phyloP scores from a whole-genome alignment of 805 yeast genomes.

The Saccharomycopsis guyanensis region DNA sequence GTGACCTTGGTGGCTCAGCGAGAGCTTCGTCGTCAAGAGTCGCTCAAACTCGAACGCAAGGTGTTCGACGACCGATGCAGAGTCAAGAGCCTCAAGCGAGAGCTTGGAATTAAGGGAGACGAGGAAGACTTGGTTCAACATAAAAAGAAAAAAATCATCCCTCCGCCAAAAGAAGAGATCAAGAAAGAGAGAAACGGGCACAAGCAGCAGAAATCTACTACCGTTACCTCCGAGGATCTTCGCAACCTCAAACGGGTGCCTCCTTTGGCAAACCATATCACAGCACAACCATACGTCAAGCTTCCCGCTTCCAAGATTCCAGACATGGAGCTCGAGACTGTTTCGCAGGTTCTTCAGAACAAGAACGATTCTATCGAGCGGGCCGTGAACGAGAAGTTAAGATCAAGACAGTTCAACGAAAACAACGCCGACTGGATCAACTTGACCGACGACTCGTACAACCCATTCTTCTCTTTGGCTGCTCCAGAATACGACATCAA shows the following conservation, averaged over 20 bases:
- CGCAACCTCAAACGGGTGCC: constrained; percentile 25
- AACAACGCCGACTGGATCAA: constrained; percentile 74
- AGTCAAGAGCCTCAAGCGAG: constrained; percentile 68
- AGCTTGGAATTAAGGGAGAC: constrained; percentile 69
- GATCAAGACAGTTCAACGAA: constrained; percentile 50
- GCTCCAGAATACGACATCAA: constrained; percentile 40
- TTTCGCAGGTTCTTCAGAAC: constrained; percentile 62
- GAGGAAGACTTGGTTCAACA: constrained; percentile 77
- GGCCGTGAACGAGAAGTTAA: constrained; percentile 81
- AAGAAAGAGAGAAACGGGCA: constrained; percentile 18
- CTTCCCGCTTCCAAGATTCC: constrained; percentile 89
- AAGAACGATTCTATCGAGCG: constrained; percentile 71
- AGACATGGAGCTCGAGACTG: constrained; percentile 81
- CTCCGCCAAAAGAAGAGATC: constrained; percentile 14
- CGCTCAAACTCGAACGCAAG: constrained; percentile 52
- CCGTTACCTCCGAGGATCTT: constrained; percentile 22
- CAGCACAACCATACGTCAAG: constrained; percentile 69
- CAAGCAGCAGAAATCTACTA: constrained; percentile 6
- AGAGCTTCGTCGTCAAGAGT: constrained; percentile 55
- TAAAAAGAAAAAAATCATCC: constrained; percentile 50
- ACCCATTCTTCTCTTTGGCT: constrained; percentile 69
- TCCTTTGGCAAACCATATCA: constrained; percentile 18
- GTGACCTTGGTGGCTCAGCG: constrained; percentile 66
- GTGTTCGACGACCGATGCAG: constrained; percentile 68
- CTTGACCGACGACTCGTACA: constrained; percentile 77